Percentiles rank a stretch among this genome's conserved stretches.
Conservation (phyloP, 768 basidiomycete species). For the Astraeus odoratus region DNA sequence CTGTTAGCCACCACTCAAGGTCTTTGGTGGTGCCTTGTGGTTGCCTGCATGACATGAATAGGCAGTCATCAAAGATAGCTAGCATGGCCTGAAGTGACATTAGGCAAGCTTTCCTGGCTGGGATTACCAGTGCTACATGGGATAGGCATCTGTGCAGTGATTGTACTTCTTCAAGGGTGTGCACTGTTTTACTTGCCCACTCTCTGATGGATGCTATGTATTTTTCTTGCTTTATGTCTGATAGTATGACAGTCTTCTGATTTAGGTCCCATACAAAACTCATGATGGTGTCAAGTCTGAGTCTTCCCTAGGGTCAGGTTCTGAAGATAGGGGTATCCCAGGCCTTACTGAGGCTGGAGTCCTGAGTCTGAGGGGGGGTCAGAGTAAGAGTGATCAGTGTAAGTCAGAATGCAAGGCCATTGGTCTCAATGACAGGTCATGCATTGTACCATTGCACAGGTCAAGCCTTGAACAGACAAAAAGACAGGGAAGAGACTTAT, state of each 20-base stretch:
- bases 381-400: no score
- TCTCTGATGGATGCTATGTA: conserved; percentile 22
- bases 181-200: conserved; percentile 17
- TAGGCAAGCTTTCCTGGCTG: conserved; percentile 32
- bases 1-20: conserved; percentile 30
- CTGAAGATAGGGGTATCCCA: no score
- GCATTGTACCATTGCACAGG: no score
- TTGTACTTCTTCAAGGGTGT: conserved; percentile 27
- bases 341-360: no score
- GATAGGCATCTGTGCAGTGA: conserved; percentile 35
- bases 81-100: conserved; percentile 33
- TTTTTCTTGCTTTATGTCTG: conserved; percentile 20
- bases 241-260: conserved; percentile 15
- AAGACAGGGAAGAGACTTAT: no score
- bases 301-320: no score
- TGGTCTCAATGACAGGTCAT: no score
- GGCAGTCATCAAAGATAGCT: conserved; percentile 19
- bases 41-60: conserved; percentile 22
- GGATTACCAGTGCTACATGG: conserved; percentile 29
- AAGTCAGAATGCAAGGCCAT: no score
- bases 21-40: conserved; percentile 13
- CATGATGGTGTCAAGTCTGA: no score
- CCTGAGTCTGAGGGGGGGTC: no score
- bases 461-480: no score
- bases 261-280: conserved; percentile 30